Evolutionary conservation across 768 basidiomycete species (phyloP), one percentile per base, ranked within the genome.

Genomic region (Tylopilus plumbeoviolaceoides): DNA sequence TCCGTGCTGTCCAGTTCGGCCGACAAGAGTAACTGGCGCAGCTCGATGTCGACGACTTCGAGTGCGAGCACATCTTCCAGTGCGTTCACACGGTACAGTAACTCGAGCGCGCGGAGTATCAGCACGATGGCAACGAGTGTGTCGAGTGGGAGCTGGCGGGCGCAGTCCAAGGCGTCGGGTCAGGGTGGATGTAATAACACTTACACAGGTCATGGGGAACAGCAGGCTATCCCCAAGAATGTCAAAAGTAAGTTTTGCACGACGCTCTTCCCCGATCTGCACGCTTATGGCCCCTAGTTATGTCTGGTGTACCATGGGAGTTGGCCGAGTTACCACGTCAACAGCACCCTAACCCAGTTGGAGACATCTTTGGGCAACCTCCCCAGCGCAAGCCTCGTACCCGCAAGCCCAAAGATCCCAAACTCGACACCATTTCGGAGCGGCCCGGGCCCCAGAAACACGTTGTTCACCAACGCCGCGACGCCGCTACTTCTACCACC

Each of bases 51-150:
- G 52, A 83, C 82, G n/a, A 77, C 78, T 9, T 82, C 80, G 45
- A 87, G 84, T 63, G 83, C 85, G 11, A 81, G 79, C 57, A 82
- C 85, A 14, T 85, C 84, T 9, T 78, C 82, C 21, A 84, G 81
- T 20, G 83, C 83, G 31, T 91, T 91, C 62, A 91, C 90, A 21
- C 75, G 85, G 54, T 90, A 87, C 72, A 91, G 88, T 43, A 80
- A 73, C 52, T 79, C 81, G 39, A 86, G 87, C 66, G 62, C 76
- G 51, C 77, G 87, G 50, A 90, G 88, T 58, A 76, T 91, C 39
- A 87, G 87, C 20, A 91, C 91, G 5, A 81, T 81, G 51, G 90
- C 89, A 41, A 93, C 91, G 15, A 89, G 87, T 59, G 80, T 89
- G 7, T 89, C 87, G 30, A 79, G 81, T 21, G 73, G 77, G 44